A percentile compares a stretch with the other conserved stretches of the same genome.
Evolutionary conservation across 2,329 filamentous ascomycete species (phyloP).

Genomic region (Xylaria sp.): DNA sequence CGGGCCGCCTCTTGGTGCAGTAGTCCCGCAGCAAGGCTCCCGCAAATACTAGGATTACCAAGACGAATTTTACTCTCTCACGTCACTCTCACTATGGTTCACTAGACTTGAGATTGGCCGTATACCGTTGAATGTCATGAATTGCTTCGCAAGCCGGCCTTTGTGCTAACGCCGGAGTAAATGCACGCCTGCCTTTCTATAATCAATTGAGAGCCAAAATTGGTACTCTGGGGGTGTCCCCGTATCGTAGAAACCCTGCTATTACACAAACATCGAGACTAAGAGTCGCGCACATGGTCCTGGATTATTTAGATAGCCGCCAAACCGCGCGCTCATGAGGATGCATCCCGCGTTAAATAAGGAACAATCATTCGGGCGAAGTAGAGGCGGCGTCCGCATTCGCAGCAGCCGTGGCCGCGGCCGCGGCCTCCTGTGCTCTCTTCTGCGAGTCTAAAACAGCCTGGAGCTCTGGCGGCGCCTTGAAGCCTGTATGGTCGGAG

Average conservation of each 20-base stretch:
- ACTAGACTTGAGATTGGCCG: background rate
- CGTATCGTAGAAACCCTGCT: background rate
- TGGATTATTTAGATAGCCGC: background rate
- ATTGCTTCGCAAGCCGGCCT: conserved; percentile 4
- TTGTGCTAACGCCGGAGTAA: conserved; percentile 24
- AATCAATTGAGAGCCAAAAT: background rate
- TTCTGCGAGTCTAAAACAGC: conserved; percentile 63
- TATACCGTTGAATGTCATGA: background rate
- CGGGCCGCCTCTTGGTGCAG: too few species aligned
- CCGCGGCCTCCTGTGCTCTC: conserved; percentile 49
- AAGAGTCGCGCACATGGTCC: background rate
- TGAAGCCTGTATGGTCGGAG: conserved; percentile 83
- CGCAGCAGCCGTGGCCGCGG: conserved; percentile 42
- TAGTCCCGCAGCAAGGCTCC: too few species aligned
- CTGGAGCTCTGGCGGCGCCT: conserved; percentile 64
- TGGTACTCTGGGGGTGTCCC: background rate
- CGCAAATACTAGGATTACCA: too few species aligned
- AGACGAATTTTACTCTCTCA: too few species aligned
- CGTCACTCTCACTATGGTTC: background rate
- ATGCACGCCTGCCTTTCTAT: conserved; percentile 25
- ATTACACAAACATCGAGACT: background rate
- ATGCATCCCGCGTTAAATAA: background rate
- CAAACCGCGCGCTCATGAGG: background rate
- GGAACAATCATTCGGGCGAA: conserved; percentile 26
- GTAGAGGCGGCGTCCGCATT: conserved; percentile 34